phyloP scores from a whole-genome alignment of 2,329 filamentous ascomycete species.

The Teratosphaeriaceae sp. region DNA sequence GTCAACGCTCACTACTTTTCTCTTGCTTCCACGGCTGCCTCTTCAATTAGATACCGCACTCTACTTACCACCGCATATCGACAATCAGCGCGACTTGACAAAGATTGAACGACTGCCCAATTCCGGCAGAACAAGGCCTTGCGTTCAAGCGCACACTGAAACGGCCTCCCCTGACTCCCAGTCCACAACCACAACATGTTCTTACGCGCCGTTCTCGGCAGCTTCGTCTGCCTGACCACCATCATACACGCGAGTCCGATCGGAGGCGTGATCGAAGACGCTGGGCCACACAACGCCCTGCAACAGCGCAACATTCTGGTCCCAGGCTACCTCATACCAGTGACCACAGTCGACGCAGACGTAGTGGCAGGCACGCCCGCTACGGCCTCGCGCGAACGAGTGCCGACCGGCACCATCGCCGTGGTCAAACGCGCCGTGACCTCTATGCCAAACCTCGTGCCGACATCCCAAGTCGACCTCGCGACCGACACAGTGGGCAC shows the following conservation, averaged over 20 bases:
- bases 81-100: too few relatives aligned
- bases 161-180: too few relatives aligned
- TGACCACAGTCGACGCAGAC: conserved; percentile 3
- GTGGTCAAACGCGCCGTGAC: conserved; percentile 2
- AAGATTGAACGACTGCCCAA: too few relatives aligned
- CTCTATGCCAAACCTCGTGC: conserved; percentile 8
- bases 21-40: too few relatives aligned
- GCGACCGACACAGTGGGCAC: conserved; percentile 6
- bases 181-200: too few relatives aligned
- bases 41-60: too few relatives aligned
- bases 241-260: conserved; percentile 4
- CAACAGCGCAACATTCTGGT: conserved; percentile 8
- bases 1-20: too few relatives aligned
- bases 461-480: conserved; percentile 5
- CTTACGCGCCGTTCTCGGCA: not conserved
- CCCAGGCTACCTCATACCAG: conserved; percentile 5
- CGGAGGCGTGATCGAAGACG: conserved; percentile 1
- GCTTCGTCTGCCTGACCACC: conserved; percentile 2
- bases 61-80: too few relatives aligned
- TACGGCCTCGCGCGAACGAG: conserved; percentile 3
- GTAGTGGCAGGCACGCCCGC: not conserved
- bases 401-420: conserved; percentile 4
- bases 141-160: too few relatives aligned
- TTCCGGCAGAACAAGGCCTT: too few relatives aligned
- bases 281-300: not conserved